These are phyloP conservation scores for Tulasnella sp. DNA, from an alignment of 768 basidiomycete genomes.

Conservation along the genomic window DNA sequence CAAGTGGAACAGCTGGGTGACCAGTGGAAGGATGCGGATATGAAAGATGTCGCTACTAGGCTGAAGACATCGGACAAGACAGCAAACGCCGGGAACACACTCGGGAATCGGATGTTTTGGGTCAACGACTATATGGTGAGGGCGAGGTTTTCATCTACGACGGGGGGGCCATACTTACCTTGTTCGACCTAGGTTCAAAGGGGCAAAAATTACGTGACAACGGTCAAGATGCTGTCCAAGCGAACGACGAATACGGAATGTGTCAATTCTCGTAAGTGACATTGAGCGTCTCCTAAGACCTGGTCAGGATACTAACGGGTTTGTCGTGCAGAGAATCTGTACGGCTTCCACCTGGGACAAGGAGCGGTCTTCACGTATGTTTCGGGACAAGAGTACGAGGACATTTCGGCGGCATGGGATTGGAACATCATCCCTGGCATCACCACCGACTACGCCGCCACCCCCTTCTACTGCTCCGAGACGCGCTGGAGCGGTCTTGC, in stretches of 20 bases:
- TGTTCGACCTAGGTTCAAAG: constrained; percentile 46
- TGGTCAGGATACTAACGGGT: neutral
- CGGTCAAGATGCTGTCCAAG: constrained; percentile 55
- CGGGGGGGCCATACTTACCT: neutral
- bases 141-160: neutral
- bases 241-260: constrained; percentile 58
- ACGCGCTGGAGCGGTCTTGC: constrained; percentile 42
- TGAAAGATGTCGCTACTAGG: constrained; percentile 35
- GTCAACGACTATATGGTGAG: constrained; percentile 61
- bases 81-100: constrained; percentile 50
- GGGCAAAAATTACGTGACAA: constrained; percentile 51
- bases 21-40: constrained; percentile 42
- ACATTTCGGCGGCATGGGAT: constrained; percentile 64
- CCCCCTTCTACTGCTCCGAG: constrained; percentile 42
- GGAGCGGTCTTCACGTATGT: constrained; percentile 59
- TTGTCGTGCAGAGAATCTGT: constrained; percentile 39
- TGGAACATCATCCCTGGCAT: constrained; percentile 72
- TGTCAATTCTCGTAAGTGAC: constrained; percentile 33
- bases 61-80: constrained; percentile 26
- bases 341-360: constrained; percentile 64
- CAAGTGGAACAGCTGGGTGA: constrained; percentile 44
- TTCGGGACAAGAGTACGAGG: constrained; percentile 60
- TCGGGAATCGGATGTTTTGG: constrained; percentile 58
- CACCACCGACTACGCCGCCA: constrained; percentile 55
- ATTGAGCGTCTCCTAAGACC: neutral